Evolutionary conservation across 495 filamentous ascomycete genomes (phyloP), one percentile per base, ranked within the genome.

Genomic region (Lasiosphaeria miniovina): DNA sequence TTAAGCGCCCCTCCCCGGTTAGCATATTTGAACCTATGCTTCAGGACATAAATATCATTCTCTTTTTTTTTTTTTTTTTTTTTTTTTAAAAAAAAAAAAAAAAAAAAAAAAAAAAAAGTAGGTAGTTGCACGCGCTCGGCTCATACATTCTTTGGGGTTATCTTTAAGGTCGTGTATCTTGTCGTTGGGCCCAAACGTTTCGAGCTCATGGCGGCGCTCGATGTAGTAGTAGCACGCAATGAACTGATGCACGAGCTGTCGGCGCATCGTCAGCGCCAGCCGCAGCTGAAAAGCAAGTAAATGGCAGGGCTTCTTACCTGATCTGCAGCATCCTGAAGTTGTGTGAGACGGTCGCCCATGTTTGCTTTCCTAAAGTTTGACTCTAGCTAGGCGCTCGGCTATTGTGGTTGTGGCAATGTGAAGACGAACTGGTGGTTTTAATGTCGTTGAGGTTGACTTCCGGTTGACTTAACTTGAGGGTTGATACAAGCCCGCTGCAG

Each of bases 311-410:
- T 24, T 24, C 43, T 14, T 46, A 46, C 43, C 43, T 46, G 87
- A 71, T 98, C 93, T 57, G 96, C 87, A 70, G 90, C 90, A 71
- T 96, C 92, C 78, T 98, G 94, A 45, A 98, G 82, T 71, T 97
- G 93, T 4, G 94, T 96, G 43, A 98, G 83, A 48, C 88, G 83
- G 74, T 98, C 94, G 0, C 88, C 89, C 93, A 96, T 97, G 56
- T 51, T 76, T 66, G 41, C 40, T 9, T 33, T 51, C n/a, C 49
- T 6, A 9, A n/a, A 2, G 12, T 11, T 46, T 46, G 5, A n/a
- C 43, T 46, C 12, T 7, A 1, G 43, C 12, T 46, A 5, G 4
- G 12, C 6, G 12, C 15, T 5, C 8, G 43, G 38, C 38, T 46
- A 14, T 46, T n/a, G 43, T n/a, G 43, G 15, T 46, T 41, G 43